Evolutionary conservation across 352 stramenopile genomes (phyloP), one percentile per base, ranked within the genome.

Genomic region (Phytopythium cucurbitacearum): DNA sequence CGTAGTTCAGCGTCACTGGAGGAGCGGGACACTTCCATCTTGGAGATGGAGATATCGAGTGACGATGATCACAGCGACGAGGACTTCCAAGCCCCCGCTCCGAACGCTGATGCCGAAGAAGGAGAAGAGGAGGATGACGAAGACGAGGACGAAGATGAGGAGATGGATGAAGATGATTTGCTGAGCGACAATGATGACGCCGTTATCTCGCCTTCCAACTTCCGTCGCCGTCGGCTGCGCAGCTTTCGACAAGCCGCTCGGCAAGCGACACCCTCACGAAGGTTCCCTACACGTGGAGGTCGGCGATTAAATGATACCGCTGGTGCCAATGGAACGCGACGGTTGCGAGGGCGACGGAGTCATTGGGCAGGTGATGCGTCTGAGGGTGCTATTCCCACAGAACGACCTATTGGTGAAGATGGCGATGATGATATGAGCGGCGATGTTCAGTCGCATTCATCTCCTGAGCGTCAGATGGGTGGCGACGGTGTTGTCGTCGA

Each of bases 1-100:
- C 56, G 72, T 5, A 68, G 62, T 50, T 67, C 65, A 39, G 65
- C 62, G 10, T 67, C 69, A n/a, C 52, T 80, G 40, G 84, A 92
- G 46, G 85, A 95, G 32, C 79, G 85, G 11, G 85, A 95, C 48
- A 93, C 80, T 3, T 93, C 85, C 4, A 77, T 95, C 13, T 40
- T 95, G 42, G 84, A 92, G 40, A 64, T 91, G 43, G 82, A 89
- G 45, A 91, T 95, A 45, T 92, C 85, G 6, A 94, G 85, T 59
- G 85, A 95, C 33, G 85, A 94, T 40, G 87, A 96, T 60, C 77
- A 63, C 37, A 88, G 71, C 53, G 87, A 96, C 45, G 87, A 96
- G 53, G 87, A 95, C 43, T 95, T 95, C 52, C 76, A 91, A 41
- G 80, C 71, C 0, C 75, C 76, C 37, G 73, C 65, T 15, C 57